phyloP scores from a whole-genome alignment of 805 yeast species.

The Metschnikowia reukaufii region DNA sequence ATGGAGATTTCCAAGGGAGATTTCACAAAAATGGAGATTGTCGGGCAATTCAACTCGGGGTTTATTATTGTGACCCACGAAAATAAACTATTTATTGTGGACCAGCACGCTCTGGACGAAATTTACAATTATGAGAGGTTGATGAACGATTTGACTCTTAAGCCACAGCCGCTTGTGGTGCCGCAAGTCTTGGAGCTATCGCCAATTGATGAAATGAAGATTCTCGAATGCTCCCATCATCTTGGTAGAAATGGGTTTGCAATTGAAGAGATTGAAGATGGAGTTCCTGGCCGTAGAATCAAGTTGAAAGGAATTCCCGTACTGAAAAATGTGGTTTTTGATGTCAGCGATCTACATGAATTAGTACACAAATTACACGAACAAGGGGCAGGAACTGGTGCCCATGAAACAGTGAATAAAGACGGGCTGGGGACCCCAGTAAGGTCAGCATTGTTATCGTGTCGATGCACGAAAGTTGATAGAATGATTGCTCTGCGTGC shows the following conservation, averaged over 20 bases:
- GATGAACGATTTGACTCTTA: conserved; percentile 54
- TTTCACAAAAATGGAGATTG: conserved; percentile 69
- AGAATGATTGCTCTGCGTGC: conserved; percentile 93
- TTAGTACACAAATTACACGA: conserved; percentile 66
- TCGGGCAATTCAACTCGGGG: conserved; percentile 96
- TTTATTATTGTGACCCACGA: conserved; percentile 71
- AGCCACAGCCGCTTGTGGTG: conserved; percentile 59
- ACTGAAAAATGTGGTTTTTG: conserved; percentile 69
- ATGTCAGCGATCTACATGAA: conserved; percentile 70
- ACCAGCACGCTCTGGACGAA: conserved; percentile 98
- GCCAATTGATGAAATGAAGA: conserved; percentile 73
- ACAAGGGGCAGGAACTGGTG: conserved; percentile 19
- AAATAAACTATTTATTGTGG: conserved; percentile 77
- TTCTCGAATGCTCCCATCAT: conserved; percentile 55
- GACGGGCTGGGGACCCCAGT: background rate
- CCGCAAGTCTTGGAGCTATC: conserved; percentile 64
- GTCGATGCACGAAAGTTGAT: conserved; percentile 72
- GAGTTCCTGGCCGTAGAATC: conserved; percentile 57
- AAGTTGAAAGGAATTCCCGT: conserved; percentile 65
- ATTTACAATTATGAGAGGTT: conserved; percentile 83
- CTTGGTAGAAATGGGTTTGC: conserved; percentile 77
- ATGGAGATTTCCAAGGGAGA: conserved; percentile 61
- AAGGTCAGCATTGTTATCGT: conserved; percentile 1
- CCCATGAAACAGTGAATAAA: background rate
- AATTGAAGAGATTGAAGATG: conserved; percentile 47